Evolutionary conservation across 2,329 filamentous ascomycete genomes (phyloP).

Genomic region (Keithomyces neogunnii): DNA sequence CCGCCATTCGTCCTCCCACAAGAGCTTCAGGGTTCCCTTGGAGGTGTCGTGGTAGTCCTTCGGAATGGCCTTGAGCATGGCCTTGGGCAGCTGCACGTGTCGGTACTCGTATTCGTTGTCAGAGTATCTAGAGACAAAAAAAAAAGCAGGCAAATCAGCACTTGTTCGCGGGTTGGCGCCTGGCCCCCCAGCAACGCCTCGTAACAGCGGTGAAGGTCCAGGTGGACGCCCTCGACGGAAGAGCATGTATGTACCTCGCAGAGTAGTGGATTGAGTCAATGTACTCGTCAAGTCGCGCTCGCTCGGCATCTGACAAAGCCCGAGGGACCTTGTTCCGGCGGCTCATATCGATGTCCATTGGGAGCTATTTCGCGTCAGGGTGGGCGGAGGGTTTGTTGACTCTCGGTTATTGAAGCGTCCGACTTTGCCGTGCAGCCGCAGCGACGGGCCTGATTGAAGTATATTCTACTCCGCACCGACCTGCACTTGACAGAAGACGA

Average conservation of each 20-base stretch:
- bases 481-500: neutral
- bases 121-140: constrained; percentile 59
- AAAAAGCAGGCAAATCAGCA: constrained; percentile 4
- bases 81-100: constrained; percentile 94
- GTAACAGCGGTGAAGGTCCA: neutral
- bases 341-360: constrained; percentile 61
- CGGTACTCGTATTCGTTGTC: constrained; percentile 93
- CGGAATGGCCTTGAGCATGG: constrained; percentile 95
- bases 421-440: constrained; percentile 1
- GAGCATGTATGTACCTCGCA: constrained; percentile 50
- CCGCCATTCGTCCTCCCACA: constrained; percentile 99
- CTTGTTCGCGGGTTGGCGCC: neutral
- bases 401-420: neutral
- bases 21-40: constrained; percentile 86
- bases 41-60: constrained; percentile 85
- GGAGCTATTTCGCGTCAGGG: constrained; percentile 1
- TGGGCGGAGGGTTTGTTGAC: constrained; percentile 6
- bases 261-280: constrained; percentile 95
- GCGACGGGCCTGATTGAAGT: neutral
- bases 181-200: neutral
- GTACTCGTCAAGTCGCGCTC: constrained; percentile 79
- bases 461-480: neutral
- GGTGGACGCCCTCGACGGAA: neutral
- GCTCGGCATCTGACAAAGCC: constrained; percentile 71
- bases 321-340: constrained; percentile 84